Base-by-base conservation (phyloP, 768 basidiomycete species). In the Dacryopinax primogenitus region DNA sequence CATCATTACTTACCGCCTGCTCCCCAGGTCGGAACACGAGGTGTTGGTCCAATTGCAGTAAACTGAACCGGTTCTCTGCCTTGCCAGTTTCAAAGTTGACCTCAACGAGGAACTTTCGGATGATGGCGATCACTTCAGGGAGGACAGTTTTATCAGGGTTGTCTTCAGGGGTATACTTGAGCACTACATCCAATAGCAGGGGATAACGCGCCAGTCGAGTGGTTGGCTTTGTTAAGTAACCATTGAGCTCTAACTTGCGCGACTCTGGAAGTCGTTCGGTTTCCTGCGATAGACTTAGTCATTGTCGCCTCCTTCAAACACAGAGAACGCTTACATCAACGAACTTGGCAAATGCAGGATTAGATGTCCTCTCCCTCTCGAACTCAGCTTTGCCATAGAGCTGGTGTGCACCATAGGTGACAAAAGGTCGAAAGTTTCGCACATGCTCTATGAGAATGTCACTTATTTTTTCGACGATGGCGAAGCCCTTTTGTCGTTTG, bases 361-460 rank as follows among this genome's bases (percentile, higher is more conserved):
- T 99, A 62, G 86, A 82, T 64, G 82, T 86, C 79, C 97, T 98
- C 81, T 98, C 96, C 81, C 91, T 95, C 79, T 99, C 96, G 74
- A 99, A 98, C 77, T 97, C 94, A 73, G 92, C 97, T 76, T 98
- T 99, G 13, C 96, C 96, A 72, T 95, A 97, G 65, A 97, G 78
- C 75, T 99, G 96, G 73, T 98, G 95, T 9, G 92, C 86, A 45
- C 95, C 96, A 71, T 98, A 99, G 34, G 84, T 84, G 61, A 98
- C 93, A 71, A 97, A 99, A 1, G 96, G 96, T 11, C 79, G 83
- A 70, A 99, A 96, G 72, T 87, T 82, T 0, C 90, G 90, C 1
- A 94, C 90, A 23, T 82, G 78, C 33, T 98, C 94, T 47, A 92
- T 76, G 28, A 97, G 81, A 66, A 98, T 84, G 75, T 99, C 96